These are phyloP conservation scores for Poa annua DNA, from an alignment of 176 grass and related monocot species.

Conservation along the genomic window DNA sequence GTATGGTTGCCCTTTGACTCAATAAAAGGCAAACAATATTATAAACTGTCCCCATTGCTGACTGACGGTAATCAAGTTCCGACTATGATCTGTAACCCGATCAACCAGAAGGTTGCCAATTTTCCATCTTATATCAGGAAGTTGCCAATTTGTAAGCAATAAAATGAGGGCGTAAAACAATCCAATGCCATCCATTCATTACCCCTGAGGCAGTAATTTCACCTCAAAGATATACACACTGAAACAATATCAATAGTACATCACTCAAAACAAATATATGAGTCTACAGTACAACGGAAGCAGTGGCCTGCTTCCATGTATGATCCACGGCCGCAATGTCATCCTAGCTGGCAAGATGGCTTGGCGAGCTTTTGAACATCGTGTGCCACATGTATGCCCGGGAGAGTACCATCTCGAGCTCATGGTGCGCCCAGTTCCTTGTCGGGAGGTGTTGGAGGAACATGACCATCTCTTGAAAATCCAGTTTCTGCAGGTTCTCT, in stretches of 20 bases:
- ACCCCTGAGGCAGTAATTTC: conserved; percentile 7
- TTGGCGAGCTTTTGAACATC: conserved; percentile 88
- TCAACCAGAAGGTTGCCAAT: neutral
- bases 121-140: neutral
- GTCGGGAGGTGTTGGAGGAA: conserved; percentile 95
- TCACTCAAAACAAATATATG: neutral
- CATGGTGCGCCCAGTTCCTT: conserved; percentile 84
- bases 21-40: no score
- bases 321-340: neutral
- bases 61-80: neutral
- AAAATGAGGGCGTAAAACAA: neutral
- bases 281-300: neutral
- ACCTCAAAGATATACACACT: neutral
- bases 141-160: neutral
- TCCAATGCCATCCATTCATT: neutral
- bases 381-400: conserved; percentile 95
- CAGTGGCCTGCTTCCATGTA: neutral
- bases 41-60: no score
- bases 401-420: conserved; percentile 92
- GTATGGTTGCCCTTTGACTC: no score
- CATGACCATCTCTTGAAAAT: conserved; percentile 99
- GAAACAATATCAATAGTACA: neutral
- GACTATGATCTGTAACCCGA: neutral
- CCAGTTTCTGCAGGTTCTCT: conserved; percentile 84
- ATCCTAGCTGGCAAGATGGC: conserved; percentile 70